Conservation (phyloP, 192 early-diverging fungal species). For the Powellomyces hirtus region DNA sequence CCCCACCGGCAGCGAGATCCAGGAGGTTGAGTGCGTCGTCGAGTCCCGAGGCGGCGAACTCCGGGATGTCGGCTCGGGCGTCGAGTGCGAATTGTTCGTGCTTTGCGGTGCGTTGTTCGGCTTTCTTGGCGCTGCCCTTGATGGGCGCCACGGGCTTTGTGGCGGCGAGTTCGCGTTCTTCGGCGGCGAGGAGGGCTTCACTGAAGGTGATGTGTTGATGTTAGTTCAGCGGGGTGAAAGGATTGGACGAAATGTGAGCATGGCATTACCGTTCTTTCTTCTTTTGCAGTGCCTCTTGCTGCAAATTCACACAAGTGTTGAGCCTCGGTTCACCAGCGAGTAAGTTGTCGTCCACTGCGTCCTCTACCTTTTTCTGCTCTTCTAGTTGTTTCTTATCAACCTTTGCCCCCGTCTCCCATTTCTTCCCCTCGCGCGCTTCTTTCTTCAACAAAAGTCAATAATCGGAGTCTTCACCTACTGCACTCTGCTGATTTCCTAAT, state of each 20-base stretch:
- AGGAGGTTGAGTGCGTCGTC: constrained; percentile 85
- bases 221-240: background rate
- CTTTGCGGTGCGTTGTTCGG: constrained; percentile 32
- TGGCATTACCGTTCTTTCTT: constrained; percentile 37
- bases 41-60: constrained; percentile 76
- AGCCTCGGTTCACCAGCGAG: background rate
- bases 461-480: too few species aligned
- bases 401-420: constrained; percentile 73
- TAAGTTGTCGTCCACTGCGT: background rate
- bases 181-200: constrained; percentile 43
- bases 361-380: constrained; percentile 46
- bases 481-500: too few species aligned
- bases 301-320: background rate
- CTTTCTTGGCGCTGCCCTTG: constrained; percentile 47
- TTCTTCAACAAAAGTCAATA: too few species aligned
- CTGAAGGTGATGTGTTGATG: constrained; percentile 6
- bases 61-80: constrained; percentile 44
- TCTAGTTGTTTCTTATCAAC: constrained; percentile 47
- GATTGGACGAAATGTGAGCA: background rate
- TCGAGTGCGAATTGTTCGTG: constrained; percentile 34
- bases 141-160: constrained; percentile 54
- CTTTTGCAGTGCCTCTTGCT: constrained; percentile 38
- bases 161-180: constrained; percentile 31
- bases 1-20: constrained; percentile 35
- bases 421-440: constrained; percentile 57